Percentiles rank a stretch among this genome's conserved stretches.
Evolutionary conservation across 805 yeast species (phyloP).

Genomic region (Suhomyces kilbournensis): DNA sequence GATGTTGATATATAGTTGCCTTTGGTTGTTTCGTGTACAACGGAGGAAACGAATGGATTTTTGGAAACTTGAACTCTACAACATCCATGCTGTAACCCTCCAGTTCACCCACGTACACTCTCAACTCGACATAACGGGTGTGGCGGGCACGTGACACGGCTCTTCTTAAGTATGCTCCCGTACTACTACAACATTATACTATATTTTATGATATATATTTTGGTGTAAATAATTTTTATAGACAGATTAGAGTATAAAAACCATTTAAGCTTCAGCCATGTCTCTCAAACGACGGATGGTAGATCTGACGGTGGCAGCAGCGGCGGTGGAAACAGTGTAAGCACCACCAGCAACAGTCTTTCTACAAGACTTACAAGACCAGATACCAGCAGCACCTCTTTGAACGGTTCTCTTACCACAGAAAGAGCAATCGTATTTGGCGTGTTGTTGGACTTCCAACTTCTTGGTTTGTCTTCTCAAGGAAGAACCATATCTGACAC

Average conservation of each 20-base stretch:
- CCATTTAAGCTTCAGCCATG: constrained; percentile 93
- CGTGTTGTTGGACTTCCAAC: constrained; percentile 98
- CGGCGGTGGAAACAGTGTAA: constrained; percentile 98
- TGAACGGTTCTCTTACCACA: constrained; percentile 98
- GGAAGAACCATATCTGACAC: constrained; percentile 99
- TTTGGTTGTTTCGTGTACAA: constrained; percentile 89
- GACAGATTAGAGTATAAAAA: constrained; percentile 11
- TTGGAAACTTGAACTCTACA: constrained; percentile 33
- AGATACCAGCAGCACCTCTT: constrained; percentile 98
- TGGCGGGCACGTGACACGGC: neutral
- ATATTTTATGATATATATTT: constrained; percentile 7
- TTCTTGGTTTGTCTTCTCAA: constrained; percentile 99
- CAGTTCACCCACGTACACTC: neutral
- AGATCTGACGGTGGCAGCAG: constrained; percentile 99
- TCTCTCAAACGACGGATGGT: constrained; percentile 99
- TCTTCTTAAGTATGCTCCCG: no score
- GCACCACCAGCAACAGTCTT: constrained; percentile 99
- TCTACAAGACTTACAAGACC: constrained; percentile 93
- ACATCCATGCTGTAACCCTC: neutral
- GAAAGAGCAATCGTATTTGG: constrained; percentile 98
- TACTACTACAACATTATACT: neutral
- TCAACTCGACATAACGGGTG: neutral
- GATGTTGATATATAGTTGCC: constrained; percentile 70
- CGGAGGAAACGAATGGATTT: constrained; percentile 71
- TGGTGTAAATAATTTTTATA: constrained; percentile 11